Base-by-base conservation (phyloP, 2,329 filamentous ascomycete species). In the Ophiostoma sp. region DNA sequence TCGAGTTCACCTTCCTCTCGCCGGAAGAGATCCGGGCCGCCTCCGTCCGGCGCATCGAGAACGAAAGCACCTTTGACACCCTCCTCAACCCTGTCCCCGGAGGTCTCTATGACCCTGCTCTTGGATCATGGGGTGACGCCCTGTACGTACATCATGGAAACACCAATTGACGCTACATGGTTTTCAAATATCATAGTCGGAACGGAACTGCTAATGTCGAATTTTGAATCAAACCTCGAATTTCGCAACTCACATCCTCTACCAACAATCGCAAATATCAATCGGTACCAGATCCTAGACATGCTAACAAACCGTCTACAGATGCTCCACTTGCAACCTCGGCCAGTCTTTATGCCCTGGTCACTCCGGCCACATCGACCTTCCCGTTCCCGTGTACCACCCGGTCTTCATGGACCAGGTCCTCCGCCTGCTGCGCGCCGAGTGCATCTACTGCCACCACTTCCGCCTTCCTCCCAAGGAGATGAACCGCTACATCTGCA, bases 391-490 rank as follows among this genome's bases (percentile, higher is more conserved):
- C 66, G 92, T 97, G 68, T 99, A 98, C 79, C 94, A 99, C 79
- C 92, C 94, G n/a, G 91, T 93, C 1, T 98, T 97, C 77, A 90
- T 99, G 84, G 94, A 97, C 77, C 94, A 97, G 79, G 86, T 94
- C 68, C 87, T 96, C 73, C 90, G 92, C 64, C 84, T 99, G 65
- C 85, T 99, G 27, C 89, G 93, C 75, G 90, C 92, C 69, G 91
- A 94, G 79, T 99, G 95, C 79, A 86, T 90, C 72, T 97, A 97
- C 81, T 99, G 96, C 80, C 90, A 94, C 77, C 88, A 89, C 71
- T 89, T 99, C 74, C 92, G 91, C 77, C 85, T 97, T 78, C 84
- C 90, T n/a, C 86, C 89, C 67, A 86, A 89, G 69, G 87, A 92
- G 72, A 83, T 96, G 73, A 92, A 94, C 80, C 86, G 89, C 74